Conservation (phyloP, 768 basidiomycete species). For the Cystobasidium tubakii region DNA sequence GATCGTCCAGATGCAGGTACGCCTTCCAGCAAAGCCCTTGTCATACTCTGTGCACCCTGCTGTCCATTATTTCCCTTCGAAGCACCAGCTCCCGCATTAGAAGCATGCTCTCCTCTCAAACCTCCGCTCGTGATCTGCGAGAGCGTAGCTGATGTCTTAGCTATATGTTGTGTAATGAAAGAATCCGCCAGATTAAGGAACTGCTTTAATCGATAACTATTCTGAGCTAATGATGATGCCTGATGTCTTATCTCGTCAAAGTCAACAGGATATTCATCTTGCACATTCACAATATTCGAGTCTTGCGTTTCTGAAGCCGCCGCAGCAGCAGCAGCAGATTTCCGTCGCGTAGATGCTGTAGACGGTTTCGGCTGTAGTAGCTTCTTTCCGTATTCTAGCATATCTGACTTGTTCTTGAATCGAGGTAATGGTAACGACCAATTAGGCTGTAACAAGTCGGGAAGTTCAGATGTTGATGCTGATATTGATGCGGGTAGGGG, state of each 20-base stretch:
- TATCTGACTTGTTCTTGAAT: slow-evolving; percentile 12
- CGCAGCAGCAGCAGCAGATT: background rate
- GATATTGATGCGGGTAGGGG: background rate
- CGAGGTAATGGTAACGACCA: slow-evolving; percentile 11
- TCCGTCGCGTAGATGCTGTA: background rate
- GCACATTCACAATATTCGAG: background rate
- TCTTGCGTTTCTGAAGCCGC: background rate
- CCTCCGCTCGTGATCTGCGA: background rate
- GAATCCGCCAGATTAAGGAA: slow-evolving; percentile 16
- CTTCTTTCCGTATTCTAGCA: slow-evolving; percentile 5
- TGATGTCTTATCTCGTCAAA: slow-evolving; percentile 22
- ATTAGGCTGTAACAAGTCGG: slow-evolving; percentile 22
- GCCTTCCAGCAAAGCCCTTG: background rate
- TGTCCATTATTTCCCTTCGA: background rate
- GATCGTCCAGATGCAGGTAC: background rate
- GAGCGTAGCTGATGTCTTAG: background rate
- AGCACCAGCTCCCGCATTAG: background rate
- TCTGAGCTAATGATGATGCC: slow-evolving; percentile 21
- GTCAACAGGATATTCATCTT: slow-evolving; percentile 12
- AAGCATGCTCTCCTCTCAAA: background rate
- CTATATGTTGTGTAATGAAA: slow-evolving; percentile 11
- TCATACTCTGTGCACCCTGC: background rate
- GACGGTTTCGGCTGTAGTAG: slow-evolving; percentile 16
- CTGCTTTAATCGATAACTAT: slow-evolving; percentile 5
- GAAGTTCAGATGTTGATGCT: background rate